Base-by-base conservation (phyloP, 345 rosid species). In the Ceriops tagal region DNA sequence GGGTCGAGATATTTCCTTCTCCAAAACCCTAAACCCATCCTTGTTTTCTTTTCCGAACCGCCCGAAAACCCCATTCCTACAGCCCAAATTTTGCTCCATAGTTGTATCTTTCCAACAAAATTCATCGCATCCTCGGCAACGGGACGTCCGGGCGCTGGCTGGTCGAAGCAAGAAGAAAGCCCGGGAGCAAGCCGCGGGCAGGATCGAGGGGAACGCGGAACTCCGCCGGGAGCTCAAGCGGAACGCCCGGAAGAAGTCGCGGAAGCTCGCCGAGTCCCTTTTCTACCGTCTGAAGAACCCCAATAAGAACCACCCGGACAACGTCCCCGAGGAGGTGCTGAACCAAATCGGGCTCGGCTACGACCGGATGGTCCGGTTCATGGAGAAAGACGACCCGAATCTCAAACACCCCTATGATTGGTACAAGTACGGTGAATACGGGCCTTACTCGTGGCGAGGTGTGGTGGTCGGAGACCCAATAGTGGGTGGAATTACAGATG, bases 371-470 rank as follows among this genome's bases (percentile, higher is more conserved):
- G 97, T 87, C 69, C 78, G 92, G 74, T 91, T 91, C 81, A 87
- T 91, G 97, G 91, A 89, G 58, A 88, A 87, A 72, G 96, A 91
- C 69, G 99, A 91, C 79, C 96, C 97, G 1, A 80, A 87, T 56
- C 71, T 93, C 46, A 88, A 87, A 46, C 97, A 93, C 71, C 99
- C 93, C 1, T 73, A 83, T 71, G 96, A 93, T 61, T 91, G 97
- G 97, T 91, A 86, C 72, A 92, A 92, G 77, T 93, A 93, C 55
- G 98, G 97, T 3, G 98, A 93, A 71, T 88, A 78, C 56, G 97
- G 97, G 27, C 98, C 96, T 1, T 93, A 91, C 82, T 89, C 97
- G 31, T 91, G 97, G 97, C 88, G 96, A 3, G 99, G 97, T 8
- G 87, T 93, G 8, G 97, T 93, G n/a, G 84, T 91, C 10, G 99